Conservation (phyloP, 1,284 basidiomycete genomes). For the Marasmius fiardii region DNA sequence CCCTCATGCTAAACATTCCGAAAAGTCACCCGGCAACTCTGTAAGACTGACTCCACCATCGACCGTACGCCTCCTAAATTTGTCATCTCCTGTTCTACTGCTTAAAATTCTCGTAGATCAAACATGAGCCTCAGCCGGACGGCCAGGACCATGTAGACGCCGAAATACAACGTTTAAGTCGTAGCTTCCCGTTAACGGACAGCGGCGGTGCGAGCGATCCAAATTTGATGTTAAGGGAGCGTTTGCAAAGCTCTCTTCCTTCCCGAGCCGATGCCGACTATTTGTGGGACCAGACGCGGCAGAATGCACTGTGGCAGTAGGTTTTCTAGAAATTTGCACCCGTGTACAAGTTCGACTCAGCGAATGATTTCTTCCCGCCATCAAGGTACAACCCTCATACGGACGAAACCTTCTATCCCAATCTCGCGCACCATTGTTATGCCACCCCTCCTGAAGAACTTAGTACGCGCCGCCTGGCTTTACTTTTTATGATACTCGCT, state of each 20-base stretch:
- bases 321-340: slow-evolving; percentile 7
- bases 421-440: slow-evolving; percentile 48
- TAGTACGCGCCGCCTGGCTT: slow-evolving; percentile 44
- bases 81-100: not conserved
- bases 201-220: slow-evolving; percentile 29
- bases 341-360: slow-evolving; percentile 17
- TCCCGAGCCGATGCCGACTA: slow-evolving; percentile 34
- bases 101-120: not conserved
- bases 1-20: not conserved
- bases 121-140: slow-evolving; percentile 9
- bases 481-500: slow-evolving; percentile 43
- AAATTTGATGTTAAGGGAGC: slow-evolving; percentile 33
- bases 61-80: not conserved
- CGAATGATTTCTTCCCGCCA: slow-evolving; percentile 30
- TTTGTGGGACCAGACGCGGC: slow-evolving; percentile 44
- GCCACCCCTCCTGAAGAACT: slow-evolving; percentile 38
- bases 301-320: slow-evolving; percentile 49
- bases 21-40: too few relatives aligned
- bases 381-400: slow-evolving; percentile 54
- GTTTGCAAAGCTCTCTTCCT: slow-evolving; percentile 36
- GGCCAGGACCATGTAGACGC: slow-evolving; percentile 25
- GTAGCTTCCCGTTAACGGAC: slow-evolving; percentile 37
- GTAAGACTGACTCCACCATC: not conserved
- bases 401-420: slow-evolving; percentile 47
- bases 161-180: slow-evolving; percentile 36